These are phyloP conservation scores for Jasminum sambac DNA, from an alignment of 257 asterid species.

Conservation along the genomic window DNA sequence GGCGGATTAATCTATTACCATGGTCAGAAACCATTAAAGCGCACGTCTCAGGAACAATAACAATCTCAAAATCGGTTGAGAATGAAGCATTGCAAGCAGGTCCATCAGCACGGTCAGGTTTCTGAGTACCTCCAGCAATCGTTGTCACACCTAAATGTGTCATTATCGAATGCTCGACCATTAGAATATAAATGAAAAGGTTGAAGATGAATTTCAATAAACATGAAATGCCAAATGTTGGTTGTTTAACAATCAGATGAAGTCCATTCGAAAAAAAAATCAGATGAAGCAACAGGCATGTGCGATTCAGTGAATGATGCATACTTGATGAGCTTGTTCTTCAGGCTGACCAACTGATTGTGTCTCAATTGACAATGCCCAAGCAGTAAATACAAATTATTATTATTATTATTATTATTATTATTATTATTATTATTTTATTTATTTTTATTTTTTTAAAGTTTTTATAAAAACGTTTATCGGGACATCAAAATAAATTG, in stretches of 20 bases:
- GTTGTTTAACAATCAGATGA: conserved; percentile 9
- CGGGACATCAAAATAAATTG: not conserved
- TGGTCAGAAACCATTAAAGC: conserved; percentile 73
- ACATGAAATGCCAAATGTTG: not conserved
- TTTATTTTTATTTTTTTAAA: too few relatives aligned
- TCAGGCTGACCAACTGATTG: not conserved
- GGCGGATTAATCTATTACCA: conserved; percentile 67
- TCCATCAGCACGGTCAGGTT: conserved; percentile 64
- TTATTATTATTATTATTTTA: too few relatives aligned
- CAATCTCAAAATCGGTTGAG: conserved; percentile 53
- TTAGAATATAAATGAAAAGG: not conserved
- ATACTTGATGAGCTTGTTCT: not conserved
- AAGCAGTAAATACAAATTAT: conserved; percentile 9
- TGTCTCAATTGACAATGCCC: conserved; percentile 9
- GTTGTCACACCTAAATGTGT: conserved; percentile 71
- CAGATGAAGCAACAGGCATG: conserved; percentile 6
- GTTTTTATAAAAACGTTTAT: too few relatives aligned
- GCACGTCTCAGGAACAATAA: conserved; percentile 64
- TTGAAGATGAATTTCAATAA: not conserved
- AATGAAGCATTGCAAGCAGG: conserved; percentile 71
- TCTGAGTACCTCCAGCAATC: conserved; percentile 79
- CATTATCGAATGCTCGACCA: conserved; percentile 11
- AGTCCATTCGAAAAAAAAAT: too few relatives aligned
- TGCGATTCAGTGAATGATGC: not conserved
- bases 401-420: too few relatives aligned